Percentiles rank a stretch among this genome's conserved stretches.
Evolutionary conservation across 2,329 filamentous ascomycete species (phyloP).

Genomic region (Fusarium xyrophilum): DNA sequence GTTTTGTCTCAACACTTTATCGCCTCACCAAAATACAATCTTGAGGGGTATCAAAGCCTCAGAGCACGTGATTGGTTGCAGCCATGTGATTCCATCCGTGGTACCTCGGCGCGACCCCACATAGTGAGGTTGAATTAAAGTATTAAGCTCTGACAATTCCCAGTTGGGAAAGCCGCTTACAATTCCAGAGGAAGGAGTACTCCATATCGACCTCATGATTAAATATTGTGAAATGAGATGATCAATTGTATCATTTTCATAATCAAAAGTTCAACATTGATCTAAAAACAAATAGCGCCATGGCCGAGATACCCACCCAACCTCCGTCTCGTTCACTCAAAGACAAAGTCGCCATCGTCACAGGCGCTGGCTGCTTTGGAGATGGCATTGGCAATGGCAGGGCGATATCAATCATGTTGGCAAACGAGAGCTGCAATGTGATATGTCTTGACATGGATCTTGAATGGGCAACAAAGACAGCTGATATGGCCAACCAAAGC

Average conservation of each 20-base stretch:
- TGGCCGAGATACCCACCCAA: slow-evolving; percentile 11
- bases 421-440: slow-evolving; percentile 63
- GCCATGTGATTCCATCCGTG: neutral
- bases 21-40: neutral
- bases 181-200: neutral
- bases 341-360: slow-evolving; percentile 60
- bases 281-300: neutral
- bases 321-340: slow-evolving; percentile 28
- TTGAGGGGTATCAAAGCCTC: neutral
- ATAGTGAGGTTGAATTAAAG: neutral
- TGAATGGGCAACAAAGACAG: slow-evolving; percentile 59
- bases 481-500: slow-evolving; percentile 55
- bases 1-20: neutral
- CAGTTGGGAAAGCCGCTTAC: slow-evolving; percentile 1
- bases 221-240: neutral
- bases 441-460: slow-evolving; percentile 64
- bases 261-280: neutral
- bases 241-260: neutral
- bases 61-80: neutral
- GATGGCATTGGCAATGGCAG: slow-evolving; percentile 68
- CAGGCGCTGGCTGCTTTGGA: slow-evolving; percentile 63
- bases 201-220: neutral
- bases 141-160: neutral
- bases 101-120: slow-evolving; percentile 3
- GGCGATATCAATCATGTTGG: slow-evolving; percentile 64